A percentile compares a stretch with the other conserved stretches of the same genome.
These are phyloP conservation scores for Schoenoplectus triqueter DNA, from an alignment of 202 grass and related monocot species.

Conservation along the genomic window DNA sequence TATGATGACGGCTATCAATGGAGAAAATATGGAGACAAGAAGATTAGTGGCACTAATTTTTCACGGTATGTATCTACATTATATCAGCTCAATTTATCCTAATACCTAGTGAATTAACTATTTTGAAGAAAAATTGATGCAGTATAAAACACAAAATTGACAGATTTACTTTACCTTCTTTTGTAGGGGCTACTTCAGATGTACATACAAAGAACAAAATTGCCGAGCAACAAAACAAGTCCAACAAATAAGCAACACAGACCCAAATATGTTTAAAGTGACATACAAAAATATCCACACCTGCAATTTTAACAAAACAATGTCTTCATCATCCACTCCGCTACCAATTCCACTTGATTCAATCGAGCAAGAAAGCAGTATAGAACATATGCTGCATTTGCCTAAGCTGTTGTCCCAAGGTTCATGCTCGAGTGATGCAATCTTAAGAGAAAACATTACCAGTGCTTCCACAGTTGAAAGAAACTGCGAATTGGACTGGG, in stretches of 20 bases:
- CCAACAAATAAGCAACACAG: constrained; percentile 44
- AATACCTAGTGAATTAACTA: too few relatives aligned
- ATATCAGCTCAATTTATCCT: too few relatives aligned
- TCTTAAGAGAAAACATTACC: background rate
- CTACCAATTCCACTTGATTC: background rate
- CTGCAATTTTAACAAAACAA: constrained; percentile 44
- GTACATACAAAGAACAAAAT: constrained; percentile 59
- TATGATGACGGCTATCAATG: constrained; percentile 69
- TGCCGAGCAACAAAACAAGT: constrained; percentile 64
- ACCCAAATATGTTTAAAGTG: constrained; percentile 48
- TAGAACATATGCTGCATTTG: constrained; percentile 4
- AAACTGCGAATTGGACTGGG: constrained; percentile 22
- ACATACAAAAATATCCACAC: constrained; percentile 51
- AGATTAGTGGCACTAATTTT: constrained; percentile 47
- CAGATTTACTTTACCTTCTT: background rate
- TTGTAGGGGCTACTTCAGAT: constrained; percentile 71
- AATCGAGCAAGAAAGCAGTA: background rate
- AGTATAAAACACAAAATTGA: background rate
- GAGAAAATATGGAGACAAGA: constrained; percentile 86
- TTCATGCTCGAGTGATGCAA: background rate
- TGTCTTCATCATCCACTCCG: background rate
- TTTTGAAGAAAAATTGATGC: background rate
- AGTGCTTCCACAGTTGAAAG: background rate
- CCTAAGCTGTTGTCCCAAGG: background rate
- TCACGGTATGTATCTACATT: constrained; percentile 37